Conservation (phyloP, 2,329 filamentous ascomycete species). For the Colletotrichum chlorophyti region DNA sequence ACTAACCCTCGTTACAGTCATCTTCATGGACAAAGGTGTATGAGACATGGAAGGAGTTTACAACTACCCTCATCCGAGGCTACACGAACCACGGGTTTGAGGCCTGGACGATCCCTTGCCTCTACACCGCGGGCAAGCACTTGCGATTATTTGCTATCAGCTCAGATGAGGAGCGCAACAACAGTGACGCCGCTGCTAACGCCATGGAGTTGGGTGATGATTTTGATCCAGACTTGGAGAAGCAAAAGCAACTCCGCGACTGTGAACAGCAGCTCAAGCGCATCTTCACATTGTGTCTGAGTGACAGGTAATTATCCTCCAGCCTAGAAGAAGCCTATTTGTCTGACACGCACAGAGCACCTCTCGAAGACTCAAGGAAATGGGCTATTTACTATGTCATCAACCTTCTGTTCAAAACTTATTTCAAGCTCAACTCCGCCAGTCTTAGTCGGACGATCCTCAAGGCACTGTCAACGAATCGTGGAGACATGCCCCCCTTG, state of each 20-base stretch:
- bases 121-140: slow-evolving; percentile 88
- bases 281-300: slow-evolving; percentile 89
- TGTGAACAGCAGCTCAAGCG: slow-evolving; percentile 89
- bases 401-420: slow-evolving; percentile 96
- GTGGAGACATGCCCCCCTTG: slow-evolving; percentile 80
- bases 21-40: slow-evolving; percentile 85
- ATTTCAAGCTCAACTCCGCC: slow-evolving; percentile 93
- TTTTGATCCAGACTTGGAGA: slow-evolving; percentile 76
- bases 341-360: slow-evolving; percentile 62
- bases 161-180: slow-evolving; percentile 75
- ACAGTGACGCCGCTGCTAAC: slow-evolving; percentile 42
- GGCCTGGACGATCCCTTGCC: slow-evolving; percentile 90
- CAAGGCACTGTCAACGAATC: slow-evolving; percentile 78
- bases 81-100: slow-evolving; percentile 80
- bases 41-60: slow-evolving; percentile 85
- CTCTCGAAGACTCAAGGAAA: slow-evolving; percentile 89
- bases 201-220: slow-evolving; percentile 71
- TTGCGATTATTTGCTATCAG: slow-evolving; percentile 88
- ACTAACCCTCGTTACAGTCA: slow-evolving; percentile 11
- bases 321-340: neutral
- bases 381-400: slow-evolving; percentile 97
- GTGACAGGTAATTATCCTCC: slow-evolving; percentile 71
- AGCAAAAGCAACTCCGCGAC: slow-evolving; percentile 87
- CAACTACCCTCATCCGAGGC: slow-evolving; percentile 77
- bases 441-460: slow-evolving; percentile 90